Evolutionary conservation across 23 red algal genomes (phyloP), one percentile per base, ranked within the genome.

Genomic region (Pyropia haitanensis): DNA sequence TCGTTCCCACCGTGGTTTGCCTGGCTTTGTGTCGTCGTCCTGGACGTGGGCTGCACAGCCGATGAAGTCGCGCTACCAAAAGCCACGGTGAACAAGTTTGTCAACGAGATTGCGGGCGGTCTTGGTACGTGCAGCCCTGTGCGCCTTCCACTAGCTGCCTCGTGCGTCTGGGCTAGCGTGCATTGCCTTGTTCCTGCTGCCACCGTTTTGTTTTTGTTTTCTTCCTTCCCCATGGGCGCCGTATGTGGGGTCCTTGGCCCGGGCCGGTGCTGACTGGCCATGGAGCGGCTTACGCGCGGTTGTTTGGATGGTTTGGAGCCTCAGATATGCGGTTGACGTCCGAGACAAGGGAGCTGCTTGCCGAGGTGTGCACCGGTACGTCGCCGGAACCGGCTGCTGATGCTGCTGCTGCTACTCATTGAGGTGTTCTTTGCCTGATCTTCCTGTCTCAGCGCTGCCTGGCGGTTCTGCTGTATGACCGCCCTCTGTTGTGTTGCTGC

Each of bases 41-140:
- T 60, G 29, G 29, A 27, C 24, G 9, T 60, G 24, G 1, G 12
- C 24, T 25, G 24, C 8, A 29, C 57, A 27, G 57, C 57, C 14
- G 72, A 77, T 22, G 82, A 87, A 32, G 68, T 95, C 30, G 90
- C 90, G 46, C 63, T 95, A 15, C 90, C 90, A 18, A 95, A 95
- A 53, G 83, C 90, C 0, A 95, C 90, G 16, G 90, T 95, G 24
- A 95, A 95, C 90, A 95, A 95, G 72, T 87, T 95, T 61, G 80
- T 80, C 21, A 95, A 87, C 56, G 90, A 95, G 49, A 69, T 95
- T 17, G 74, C 83, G 2, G 49, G 33, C 15, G 49, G n/a, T 7
- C n/a, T 49, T 18, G 72, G 56, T 77, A 77, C 33, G 72, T 60
- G 32, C 23, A 12, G 1, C 19, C 33, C 49, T 68, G 24, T 12